phyloP scores from a whole-genome alignment of 257 asterid species.

The Solanum sitiens region DNA sequence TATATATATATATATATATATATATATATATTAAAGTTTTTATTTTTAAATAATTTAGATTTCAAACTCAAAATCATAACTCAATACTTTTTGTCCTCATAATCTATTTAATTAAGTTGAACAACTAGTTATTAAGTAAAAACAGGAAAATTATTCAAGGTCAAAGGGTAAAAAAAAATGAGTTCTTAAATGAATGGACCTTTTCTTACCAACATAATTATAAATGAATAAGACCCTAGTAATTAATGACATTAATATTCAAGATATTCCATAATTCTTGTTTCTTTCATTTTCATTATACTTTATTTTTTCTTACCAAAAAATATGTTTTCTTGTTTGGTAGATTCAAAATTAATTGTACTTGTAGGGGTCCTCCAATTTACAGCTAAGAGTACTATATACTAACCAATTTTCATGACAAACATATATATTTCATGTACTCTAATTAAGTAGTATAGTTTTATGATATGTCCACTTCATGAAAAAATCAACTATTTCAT shows the following conservation, averaged over 20 bases:
- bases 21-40: too few relatives aligned
- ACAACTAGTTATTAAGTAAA: too few relatives aligned
- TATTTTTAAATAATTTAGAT: not conserved
- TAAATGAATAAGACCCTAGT: not conserved
- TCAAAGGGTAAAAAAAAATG: not conserved
- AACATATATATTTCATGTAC: not conserved
- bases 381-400: not conserved
- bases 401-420: not conserved
- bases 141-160: not conserved
- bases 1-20: too few relatives aligned
- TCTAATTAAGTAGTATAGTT: not conserved
- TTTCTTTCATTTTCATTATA: not conserved
- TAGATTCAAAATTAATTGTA: not conserved
- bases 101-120: too few relatives aligned
- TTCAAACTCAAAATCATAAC: not conserved
- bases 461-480: not conserved
- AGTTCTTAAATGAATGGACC: not conserved
- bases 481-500: not conserved
- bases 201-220: not conserved
- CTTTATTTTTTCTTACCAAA: not conserved
- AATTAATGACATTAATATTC: not conserved
- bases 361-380: not conserved
- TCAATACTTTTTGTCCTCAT: not conserved
- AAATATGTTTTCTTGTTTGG: not conserved
- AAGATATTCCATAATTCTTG: not conserved